Evolutionary conservation across 345 rosid genomes (phyloP).

Genomic region (Anacardium occidentale): DNA sequence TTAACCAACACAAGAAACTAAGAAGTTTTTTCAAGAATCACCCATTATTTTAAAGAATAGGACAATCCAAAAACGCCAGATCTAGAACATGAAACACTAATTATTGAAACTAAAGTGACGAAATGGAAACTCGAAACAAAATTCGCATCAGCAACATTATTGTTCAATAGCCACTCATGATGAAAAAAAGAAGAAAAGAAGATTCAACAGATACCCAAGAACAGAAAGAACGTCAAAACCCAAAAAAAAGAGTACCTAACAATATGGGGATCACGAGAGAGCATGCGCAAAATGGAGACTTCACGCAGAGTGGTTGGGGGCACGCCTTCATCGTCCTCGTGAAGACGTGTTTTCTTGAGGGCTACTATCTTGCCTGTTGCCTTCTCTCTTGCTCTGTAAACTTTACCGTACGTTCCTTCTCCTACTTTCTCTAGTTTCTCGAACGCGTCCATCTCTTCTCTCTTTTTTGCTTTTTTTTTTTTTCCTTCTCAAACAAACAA

Average conservation of each 20-base stretch:
- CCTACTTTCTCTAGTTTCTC: slow-evolving; percentile 99
- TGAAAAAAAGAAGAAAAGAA: not conserved
- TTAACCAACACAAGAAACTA: no score
- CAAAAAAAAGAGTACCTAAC: slow-evolving; percentile 44
- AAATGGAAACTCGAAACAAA: no score
- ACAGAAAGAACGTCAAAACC: not conserved
- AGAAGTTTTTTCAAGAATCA: no score
- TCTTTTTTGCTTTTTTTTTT: not conserved
- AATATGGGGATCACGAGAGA: slow-evolving; percentile 88
- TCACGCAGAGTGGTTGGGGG: slow-evolving; percentile 99
- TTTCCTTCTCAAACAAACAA: not conserved
- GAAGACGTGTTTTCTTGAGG: slow-evolving; percentile 96
- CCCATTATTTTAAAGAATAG: no score
- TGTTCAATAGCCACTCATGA: not conserved
- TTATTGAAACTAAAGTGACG: not conserved
- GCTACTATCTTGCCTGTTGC: slow-evolving; percentile 92
- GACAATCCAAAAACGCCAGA: not conserved
- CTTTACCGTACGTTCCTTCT: slow-evolving; percentile 97
- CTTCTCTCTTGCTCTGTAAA: slow-evolving; percentile 91
- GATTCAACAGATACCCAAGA: not conserved
- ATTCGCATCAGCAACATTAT: no score
- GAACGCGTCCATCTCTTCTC: slow-evolving; percentile 61
- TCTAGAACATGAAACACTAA: not conserved
- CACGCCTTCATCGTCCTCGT: slow-evolving; percentile 96
- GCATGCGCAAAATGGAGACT: slow-evolving; percentile 97